Base-by-base conservation (phyloP, 441 rosid genomes). In the Croton setiger region DNA sequence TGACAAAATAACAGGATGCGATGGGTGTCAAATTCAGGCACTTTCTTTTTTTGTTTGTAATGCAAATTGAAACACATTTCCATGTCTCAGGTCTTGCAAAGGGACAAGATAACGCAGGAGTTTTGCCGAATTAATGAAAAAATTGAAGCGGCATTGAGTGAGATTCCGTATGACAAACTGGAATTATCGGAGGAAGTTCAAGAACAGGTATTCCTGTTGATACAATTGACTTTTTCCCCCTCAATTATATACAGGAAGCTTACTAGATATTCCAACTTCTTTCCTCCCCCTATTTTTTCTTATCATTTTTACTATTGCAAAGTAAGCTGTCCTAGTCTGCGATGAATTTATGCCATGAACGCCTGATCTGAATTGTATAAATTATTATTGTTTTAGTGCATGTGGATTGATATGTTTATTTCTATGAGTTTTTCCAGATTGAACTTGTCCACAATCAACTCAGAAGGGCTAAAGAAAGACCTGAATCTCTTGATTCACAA, bases 401-500 rank as follows among this genome's bases (percentile, higher is more conserved):
- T 21, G 64, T 44, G 55, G 56, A 63, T 6, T 64, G 53, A 57
- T 52, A 23, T n/a, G n/a, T n/a, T 49, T 67, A 49, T 44, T 41
- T 69, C 59, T 7, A 1, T n/a, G 7, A 9, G n/a, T 18, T 7
- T 48, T 51, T 67, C 55, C 78, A 95, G 99, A 82, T 86, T 55
- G 88, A 89, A 73, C 94, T 95, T 64, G 95, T 95, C 55, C 99
- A 88, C 74, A 69, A 84, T 72, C 99, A 92, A 65, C 89, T 92
- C 63, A 87, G 70, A 81, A 84, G 99, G 80, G 98, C 99, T 53
- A 88, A 75, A 74, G 91, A 66, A 69, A 88, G 76, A 72, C 75
- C 69, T 13, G 94, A 87, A 12, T 77, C 81, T 7, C 83, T 63
- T 66, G 98, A 90, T 81, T 66, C 75, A 53, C 89, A 88, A 71